Evolutionary conservation across 192 early-diverging fungal species (phyloP), one percentile per base, ranked within the genome.

Genomic region (Mycoemilia scoparia): DNA sequence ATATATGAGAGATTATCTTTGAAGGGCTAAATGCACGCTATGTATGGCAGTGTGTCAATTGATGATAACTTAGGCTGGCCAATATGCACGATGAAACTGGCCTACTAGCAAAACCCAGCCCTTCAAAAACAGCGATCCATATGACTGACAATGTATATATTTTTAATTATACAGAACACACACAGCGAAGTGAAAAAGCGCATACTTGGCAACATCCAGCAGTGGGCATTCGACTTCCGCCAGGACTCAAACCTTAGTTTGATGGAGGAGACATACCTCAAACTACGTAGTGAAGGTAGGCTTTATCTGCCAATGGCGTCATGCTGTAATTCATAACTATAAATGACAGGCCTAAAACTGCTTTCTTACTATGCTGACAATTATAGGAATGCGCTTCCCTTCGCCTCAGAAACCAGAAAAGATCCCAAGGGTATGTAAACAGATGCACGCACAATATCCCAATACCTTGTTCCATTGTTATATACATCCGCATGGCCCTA

Each of bases 201-300:
- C 45, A 75, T 84, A 22, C 60, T 92, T 21, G 88, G 87, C 21
- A 54, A 79, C 29, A 82, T 98, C 50, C 87, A 91, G 60, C 70
- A 77, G 35, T 98, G 93, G 79, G 76, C 83, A 1, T 77, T 78
- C 51, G 76, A 74, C 22, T 91, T 89, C 51, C 69, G 76, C 39
- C 52, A 67, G 17, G 77, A 91, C 38, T 70, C 84, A 10, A 65
- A 71, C 0, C 62, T 92, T 21, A 80, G 79, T 7, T 70, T 82
- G 21, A 82, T 86, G 68, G 73, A 76, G 29, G 78, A 81, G 40
- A 77, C 75, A 1, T 74, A 74, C 34, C 67, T 53, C 13, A 62
- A 62, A 36, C 41, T 62, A 26, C 32, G 53, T 1, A 46, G 48
- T 0, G 52, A 62, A 42, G n/a, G n/a, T n/a, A n/a, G n/a, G n/a